phyloP scores from a whole-genome alignment of 805 yeast genomes.

The Candida coleopterorum region DNA sequence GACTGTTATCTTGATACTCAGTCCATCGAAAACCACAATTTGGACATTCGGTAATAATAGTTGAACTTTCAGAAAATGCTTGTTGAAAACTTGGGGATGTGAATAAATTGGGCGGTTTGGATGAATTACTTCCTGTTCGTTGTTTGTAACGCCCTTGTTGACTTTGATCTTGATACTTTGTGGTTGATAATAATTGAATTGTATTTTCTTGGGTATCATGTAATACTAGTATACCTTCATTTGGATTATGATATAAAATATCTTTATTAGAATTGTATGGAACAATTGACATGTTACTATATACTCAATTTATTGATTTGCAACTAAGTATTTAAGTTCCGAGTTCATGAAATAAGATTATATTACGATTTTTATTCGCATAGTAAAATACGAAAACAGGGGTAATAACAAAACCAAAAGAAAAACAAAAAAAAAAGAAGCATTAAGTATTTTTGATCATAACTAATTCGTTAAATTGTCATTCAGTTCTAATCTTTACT shows the following conservation, averaged over 20 bases:
- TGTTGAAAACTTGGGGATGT: background rate
- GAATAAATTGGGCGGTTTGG: background rate
- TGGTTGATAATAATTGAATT: constrained; percentile 20
- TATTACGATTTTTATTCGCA: constrained; percentile 18
- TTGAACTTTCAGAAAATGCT: constrained; percentile 3
- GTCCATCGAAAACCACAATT: constrained; percentile 28
- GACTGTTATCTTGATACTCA: constrained; percentile 7
- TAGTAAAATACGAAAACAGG: constrained; percentile 11
- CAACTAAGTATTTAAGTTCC: constrained; percentile 27
- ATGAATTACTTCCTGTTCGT: background rate
- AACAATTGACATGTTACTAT: constrained; percentile 29
- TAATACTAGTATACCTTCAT: constrained; percentile 28
- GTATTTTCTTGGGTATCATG: constrained; percentile 30
- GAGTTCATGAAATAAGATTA: constrained; percentile 30
- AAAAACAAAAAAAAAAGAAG: too few species aligned
- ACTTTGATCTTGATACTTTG: background rate
- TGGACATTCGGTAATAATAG: constrained; percentile 17
- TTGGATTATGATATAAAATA: constrained; percentile 33
- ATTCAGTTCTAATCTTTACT: too few species aligned
- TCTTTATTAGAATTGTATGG: constrained; percentile 29
- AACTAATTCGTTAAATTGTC: too few species aligned
- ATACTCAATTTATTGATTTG: background rate
- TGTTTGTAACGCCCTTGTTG: background rate
- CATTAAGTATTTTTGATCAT: too few species aligned
- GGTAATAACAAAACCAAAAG: too few species aligned